Evolutionary conservation across 768 basidiomycete genomes (phyloP), one percentile per base, ranked within the genome.

Genomic region (Tricholoma sp.): DNA sequence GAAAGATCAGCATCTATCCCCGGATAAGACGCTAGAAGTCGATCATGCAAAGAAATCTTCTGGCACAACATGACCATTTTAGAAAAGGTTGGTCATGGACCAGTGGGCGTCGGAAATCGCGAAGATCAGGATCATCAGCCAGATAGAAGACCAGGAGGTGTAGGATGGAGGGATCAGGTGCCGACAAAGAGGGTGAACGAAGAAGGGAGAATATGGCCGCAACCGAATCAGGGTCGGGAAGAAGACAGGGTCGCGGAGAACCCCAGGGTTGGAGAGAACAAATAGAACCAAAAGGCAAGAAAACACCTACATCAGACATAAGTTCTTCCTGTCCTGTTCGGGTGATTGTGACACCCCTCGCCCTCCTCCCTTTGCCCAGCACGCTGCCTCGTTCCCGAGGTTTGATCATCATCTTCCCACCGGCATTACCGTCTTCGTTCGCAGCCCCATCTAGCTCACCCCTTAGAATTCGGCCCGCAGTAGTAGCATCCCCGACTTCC

Each of bases 301-400:
- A 54, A 52, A 59, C 14, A 72, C 83, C 32, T 65, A 91, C 89
- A 61, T 90, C 85, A 56, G 79, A 74, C 91, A 92, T 91, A 24
- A 94, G 76, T 63, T 92, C 91, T 62, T 85, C 86, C 67, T 92
- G 89, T 16, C 81, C 82, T 61, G 87, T 89, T 57, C 87, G 76
- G 3, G 91, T 94, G 45, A 94, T 79, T 10, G 91, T 93, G 32
- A 94, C 91, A 22, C 89, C 89, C 9, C 91, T 80, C 6, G 91
- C 89, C 45, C 91, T 78, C 60, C 82, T 83, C 37, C 91, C 91
- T 59, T 78, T 80, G 32, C 91, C 91, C 11, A 94, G 79, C 14
- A 93, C 88, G 54, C 79, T 79, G 9, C 80, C 76, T 50, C 79
- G 66, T 59, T 85, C 83, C n/a, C 59, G 58, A 8, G 55, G 54